Conservation (phyloP, 169 alveolate species). For the Besnoitia besnoiti region DNA sequence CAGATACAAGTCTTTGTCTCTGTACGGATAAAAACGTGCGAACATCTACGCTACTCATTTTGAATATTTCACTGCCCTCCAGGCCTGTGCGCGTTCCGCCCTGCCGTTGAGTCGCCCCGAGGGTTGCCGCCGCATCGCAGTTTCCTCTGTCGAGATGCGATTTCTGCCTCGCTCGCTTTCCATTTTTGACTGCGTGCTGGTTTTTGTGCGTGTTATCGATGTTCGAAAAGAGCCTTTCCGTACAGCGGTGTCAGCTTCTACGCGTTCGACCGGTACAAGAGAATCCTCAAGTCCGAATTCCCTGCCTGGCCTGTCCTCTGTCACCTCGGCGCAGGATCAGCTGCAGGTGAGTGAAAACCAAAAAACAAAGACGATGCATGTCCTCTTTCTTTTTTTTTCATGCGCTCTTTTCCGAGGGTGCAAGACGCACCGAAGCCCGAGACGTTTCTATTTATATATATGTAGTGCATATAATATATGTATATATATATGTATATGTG, state of each 20-base stretch:
- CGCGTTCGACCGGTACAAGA: neutral
- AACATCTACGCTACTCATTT: too few species aligned
- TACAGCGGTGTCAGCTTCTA: slow-evolving; percentile 25
- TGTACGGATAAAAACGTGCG: too few species aligned
- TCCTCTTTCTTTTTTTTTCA: neutral
- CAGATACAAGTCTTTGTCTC: too few species aligned
- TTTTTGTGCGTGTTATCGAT: neutral
- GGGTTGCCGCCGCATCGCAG: too few species aligned
- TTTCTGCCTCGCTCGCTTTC: neutral
- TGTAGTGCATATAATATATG: neutral
- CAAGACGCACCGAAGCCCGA: neutral
- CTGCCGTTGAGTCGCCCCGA: neutral
- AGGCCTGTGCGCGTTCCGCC: neutral
- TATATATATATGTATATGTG: neutral
- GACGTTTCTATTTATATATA: neutral
- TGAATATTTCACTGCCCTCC: too few species aligned
- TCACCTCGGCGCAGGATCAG: neutral
- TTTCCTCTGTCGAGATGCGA: too few species aligned
- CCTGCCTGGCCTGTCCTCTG: neutral
- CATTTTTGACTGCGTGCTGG: neutral
- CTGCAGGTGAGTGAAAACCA: neutral
- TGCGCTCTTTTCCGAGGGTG: too few species aligned
- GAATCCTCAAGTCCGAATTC: neutral
- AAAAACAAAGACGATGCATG: neutral
- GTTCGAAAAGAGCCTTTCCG: neutral